Conservation (phyloP, 1,284 basidiomycete genomes). For the Cutaneotrichosporon daszewskae region DNA sequence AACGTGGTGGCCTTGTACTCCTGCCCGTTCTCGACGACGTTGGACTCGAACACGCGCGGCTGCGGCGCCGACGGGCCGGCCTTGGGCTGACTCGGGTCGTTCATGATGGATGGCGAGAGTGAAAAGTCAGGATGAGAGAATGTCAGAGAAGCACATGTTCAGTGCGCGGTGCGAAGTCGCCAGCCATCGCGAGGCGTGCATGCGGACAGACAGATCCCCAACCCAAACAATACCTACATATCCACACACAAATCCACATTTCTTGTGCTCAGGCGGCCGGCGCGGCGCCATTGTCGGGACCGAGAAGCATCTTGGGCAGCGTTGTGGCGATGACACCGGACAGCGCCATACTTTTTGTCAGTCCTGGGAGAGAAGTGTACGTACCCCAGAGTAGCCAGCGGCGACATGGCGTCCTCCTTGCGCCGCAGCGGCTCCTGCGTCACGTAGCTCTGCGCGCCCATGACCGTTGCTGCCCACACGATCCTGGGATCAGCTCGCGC, state of each 20-base stretch:
- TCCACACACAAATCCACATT: background rate
- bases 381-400: conserved; percentile 36
- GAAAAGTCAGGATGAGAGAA: background rate
- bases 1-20: no score
- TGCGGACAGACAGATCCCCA: background rate
- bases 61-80: background rate
- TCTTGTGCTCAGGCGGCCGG: background rate
- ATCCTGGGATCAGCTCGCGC: conserved; percentile 23
- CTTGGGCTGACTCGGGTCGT: background rate
- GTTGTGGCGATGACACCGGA: conserved; percentile 35
- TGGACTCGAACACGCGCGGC: background rate
- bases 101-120: background rate
- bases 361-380: conserved; percentile 6
- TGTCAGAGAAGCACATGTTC: background rate
- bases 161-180: conserved; percentile 2
- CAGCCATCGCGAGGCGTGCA: conserved; percentile 4
- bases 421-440: conserved; percentile 32
- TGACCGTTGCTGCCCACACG: conserved; percentile 34
- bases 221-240: background rate
- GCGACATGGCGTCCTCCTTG: conserved; percentile 31
- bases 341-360: conserved; percentile 32
- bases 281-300: conserved; percentile 8
- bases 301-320: conserved; percentile 36
- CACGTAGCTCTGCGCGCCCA: conserved; percentile 33
- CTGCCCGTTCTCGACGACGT: no score